phyloP scores from a whole-genome alignment of 2,329 filamentous ascomycete genomes.

The Colletotrichum scovillei region DNA sequence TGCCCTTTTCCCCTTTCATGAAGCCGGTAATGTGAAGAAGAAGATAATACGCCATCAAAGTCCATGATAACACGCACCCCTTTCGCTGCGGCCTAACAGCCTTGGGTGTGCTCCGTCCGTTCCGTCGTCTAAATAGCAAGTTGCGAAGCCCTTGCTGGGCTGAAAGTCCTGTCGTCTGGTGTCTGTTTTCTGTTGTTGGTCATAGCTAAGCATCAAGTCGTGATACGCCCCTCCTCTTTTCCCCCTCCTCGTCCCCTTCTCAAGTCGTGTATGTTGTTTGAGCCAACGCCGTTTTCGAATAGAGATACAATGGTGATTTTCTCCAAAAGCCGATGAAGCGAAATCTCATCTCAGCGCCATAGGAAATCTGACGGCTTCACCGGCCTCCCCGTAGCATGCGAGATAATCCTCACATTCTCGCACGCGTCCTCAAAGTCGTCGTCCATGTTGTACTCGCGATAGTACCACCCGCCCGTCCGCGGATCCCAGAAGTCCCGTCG shows the following conservation, averaged over 20 bases:
- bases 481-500: conserved; percentile 27
- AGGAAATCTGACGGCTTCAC: conserved; percentile 25
- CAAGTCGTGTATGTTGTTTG: background rate
- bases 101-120: background rate
- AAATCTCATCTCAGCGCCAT: background rate
- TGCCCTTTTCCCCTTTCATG: background rate
- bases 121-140: background rate
- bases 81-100: background rate
- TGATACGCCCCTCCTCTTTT: background rate
- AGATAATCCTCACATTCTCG: conserved; percentile 24
- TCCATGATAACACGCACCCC: background rate
- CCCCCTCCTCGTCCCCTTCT: background rate
- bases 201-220: conserved; percentile 7
- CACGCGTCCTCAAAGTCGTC: conserved; percentile 30
- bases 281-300: background rate
- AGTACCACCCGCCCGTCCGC: conserved; percentile 27
- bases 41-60: background rate
- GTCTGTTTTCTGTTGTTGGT: background rate
- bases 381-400: conserved; percentile 22
- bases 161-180: background rate
- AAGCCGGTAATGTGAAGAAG: background rate
- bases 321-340: too few relatives aligned
- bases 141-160: background rate
- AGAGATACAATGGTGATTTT: background rate
- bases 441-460: conserved; percentile 31